These are phyloP conservation scores for Scheffersomyces coipomensis DNA, from an alignment of 805 yeast species.

Conservation along the genomic window DNA sequence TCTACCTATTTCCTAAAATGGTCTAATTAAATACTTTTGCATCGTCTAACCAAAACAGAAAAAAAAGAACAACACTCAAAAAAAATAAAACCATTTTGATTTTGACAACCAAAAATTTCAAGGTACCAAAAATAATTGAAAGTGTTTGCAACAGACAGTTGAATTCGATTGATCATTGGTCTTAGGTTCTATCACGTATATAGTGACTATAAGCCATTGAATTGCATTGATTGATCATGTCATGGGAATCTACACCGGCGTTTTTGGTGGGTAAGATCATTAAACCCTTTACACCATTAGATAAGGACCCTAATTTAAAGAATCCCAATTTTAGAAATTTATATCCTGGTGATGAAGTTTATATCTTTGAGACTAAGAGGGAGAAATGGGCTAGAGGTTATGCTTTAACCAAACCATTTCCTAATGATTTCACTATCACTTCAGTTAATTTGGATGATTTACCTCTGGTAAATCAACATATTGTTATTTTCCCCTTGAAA, in stretches of 20 bases:
- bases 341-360: conserved; percentile 77
- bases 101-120: no score
- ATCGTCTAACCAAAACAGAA: no score
- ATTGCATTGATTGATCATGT: conserved; percentile 15
- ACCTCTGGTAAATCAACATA: conserved; percentile 52
- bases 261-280: conserved; percentile 37
- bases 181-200: no score
- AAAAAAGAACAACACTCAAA: no score
- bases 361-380: conserved; percentile 61
- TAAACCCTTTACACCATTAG: conserved; percentile 41
- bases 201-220: not conserved
- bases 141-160: no score
- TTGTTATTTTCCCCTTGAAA: conserved; percentile 62
- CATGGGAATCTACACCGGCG: conserved; percentile 37
- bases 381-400: conserved; percentile 82
- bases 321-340: conserved; percentile 48
- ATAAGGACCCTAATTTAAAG: conserved; percentile 36
- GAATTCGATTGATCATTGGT: no score
- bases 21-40: no score
- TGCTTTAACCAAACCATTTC: conserved; percentile 63
- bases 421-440: conserved; percentile 64
- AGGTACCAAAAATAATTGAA: no score
- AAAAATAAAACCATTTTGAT: no score
- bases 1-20: no score
- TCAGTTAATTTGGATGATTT: conserved; percentile 60